A percentile compares a stretch with the other conserved stretches of the same genome.
phyloP scores from a whole-genome alignment of 345 rosid genomes.

The Syzygium aromaticum region DNA sequence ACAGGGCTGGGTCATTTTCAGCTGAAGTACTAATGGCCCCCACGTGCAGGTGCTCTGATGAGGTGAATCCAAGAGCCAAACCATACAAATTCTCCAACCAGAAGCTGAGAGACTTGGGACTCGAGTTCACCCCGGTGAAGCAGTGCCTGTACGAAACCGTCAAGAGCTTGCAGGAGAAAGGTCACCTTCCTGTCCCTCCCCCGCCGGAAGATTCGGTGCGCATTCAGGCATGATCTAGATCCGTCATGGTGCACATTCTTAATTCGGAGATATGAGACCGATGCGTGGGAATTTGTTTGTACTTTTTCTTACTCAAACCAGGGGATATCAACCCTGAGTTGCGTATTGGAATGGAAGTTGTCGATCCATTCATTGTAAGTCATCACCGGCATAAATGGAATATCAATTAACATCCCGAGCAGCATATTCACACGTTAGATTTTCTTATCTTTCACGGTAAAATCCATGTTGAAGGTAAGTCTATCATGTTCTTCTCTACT shows the following conservation, averaged over 20 bases:
- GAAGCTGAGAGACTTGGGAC: conserved; percentile 68
- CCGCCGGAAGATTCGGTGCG: conserved; percentile 17
- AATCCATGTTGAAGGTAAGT: not conserved
- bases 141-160: conserved; percentile 86
- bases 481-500: not conserved
- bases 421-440: not conserved
- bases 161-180: conserved; percentile 82
- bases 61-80: conserved; percentile 68
- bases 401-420: not conserved
- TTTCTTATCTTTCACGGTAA: not conserved
- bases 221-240: conserved; percentile 10
- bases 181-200: conserved; percentile 60
- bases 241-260: not conserved
- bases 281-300: not conserved
- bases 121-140: conserved; percentile 76
- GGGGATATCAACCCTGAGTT: not conserved
- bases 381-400: not conserved
- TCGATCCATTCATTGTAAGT: not conserved
- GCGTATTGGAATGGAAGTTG: not conserved
- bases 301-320: not conserved
- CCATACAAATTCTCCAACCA: conserved; percentile 75
- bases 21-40: not conserved
- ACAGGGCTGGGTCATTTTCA: not conserved
- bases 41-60: conserved; percentile 70
- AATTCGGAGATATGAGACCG: not conserved